Conservation (phyloP, 2,329 filamentous ascomycete species). For the Colletotrichum endophyticum region DNA sequence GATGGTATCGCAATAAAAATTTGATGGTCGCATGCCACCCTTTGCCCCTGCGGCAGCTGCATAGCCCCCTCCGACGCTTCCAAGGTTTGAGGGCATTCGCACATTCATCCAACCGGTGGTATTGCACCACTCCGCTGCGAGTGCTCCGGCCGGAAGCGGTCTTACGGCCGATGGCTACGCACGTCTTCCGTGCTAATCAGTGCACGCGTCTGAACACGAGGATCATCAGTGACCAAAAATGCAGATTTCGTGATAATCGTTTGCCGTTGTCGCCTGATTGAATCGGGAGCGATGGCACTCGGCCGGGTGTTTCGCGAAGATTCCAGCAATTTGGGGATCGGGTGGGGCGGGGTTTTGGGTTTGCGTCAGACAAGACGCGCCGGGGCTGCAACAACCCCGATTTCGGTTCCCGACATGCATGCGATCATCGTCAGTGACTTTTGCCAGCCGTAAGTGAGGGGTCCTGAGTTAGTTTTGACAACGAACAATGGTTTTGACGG, state of each 20-base stretch:
- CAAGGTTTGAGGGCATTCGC: background rate
- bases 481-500: background rate
- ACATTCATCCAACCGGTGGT: background rate
- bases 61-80: background rate
- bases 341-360: background rate
- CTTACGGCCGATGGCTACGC: background rate
- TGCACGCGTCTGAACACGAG: background rate
- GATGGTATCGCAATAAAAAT: background rate
- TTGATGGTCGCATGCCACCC: background rate
- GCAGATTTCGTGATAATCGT: background rate
- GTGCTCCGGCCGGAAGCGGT: background rate
- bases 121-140: background rate
- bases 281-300: background rate
- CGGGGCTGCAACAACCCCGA: background rate
- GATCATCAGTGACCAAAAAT: background rate
- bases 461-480: conserved; percentile 9
- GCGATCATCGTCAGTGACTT: background rate
- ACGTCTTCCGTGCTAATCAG: background rate
- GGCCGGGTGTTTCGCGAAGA: conserved; percentile 8
- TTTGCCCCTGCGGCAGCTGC: background rate
- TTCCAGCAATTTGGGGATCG: background rate
- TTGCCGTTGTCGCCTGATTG: background rate
- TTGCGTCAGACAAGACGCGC: background rate
- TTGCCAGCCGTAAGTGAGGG: background rate
- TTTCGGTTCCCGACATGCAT: background rate